Percentiles rank a stretch among this genome's conserved stretches.
Evolutionary conservation across 202 grass and related monocot species (phyloP).

Genomic region (Alloteropsis angusta): DNA sequence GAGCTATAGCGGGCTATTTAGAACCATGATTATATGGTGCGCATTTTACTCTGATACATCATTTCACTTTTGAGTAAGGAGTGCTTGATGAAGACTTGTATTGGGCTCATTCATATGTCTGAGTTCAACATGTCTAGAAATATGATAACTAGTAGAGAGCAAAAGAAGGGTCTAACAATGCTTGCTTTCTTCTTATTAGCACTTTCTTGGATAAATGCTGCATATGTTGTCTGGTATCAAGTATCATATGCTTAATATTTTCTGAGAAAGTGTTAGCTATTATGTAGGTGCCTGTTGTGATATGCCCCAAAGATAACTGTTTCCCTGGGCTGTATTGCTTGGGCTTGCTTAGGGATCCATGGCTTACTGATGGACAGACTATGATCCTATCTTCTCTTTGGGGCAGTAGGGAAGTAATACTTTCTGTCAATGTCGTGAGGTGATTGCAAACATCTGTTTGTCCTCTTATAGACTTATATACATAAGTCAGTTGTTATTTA

Average conservation of each 20-base stretch:
- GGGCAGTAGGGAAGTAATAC: constrained; percentile 73
- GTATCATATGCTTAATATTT: neutral
- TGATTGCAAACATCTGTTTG: constrained; percentile 17
- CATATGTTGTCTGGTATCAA: neutral
- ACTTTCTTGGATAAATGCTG: neutral
- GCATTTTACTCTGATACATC: neutral
- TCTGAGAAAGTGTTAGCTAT: neutral
- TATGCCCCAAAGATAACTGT: constrained; percentile 51
- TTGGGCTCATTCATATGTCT: neutral
- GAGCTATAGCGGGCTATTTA: no score
- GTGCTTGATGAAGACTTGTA: neutral
- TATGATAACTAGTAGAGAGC: neutral
- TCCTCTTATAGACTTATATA: neutral
- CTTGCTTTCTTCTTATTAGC: neutral
- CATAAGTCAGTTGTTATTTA: constrained; percentile 5
- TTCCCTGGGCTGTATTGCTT: constrained; percentile 87
- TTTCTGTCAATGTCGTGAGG: constrained; percentile 72
- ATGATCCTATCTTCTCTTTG: constrained; percentile 80
- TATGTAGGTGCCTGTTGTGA: constrained; percentile 62
- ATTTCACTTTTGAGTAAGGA: neutral
- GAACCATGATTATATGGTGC: neutral
- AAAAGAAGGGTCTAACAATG: neutral
- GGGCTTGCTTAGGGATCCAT: constrained; percentile 55
- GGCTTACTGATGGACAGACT: constrained; percentile 81
- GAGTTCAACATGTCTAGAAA: constrained; percentile 2